These are phyloP conservation scores for Echinosophora koreensis DNA, from an alignment of 306 rosid genomes.

Conservation along the genomic window DNA sequence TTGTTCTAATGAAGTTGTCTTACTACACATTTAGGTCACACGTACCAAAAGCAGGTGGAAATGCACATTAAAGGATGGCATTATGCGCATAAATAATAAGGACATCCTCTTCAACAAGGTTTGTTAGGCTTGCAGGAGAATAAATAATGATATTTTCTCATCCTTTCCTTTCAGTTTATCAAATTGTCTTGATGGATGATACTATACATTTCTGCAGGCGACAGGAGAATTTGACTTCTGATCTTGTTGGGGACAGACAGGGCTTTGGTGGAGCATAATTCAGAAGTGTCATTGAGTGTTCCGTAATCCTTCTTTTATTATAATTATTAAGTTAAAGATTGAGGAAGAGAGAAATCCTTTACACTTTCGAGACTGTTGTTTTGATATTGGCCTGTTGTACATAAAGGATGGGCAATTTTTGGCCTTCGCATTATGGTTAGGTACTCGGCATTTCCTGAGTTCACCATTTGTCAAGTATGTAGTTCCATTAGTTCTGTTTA, in stretches of 20 bases:
- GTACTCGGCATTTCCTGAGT: conserved; percentile 59
- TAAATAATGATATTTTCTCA: conserved; percentile 16
- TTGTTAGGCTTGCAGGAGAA: conserved; percentile 34
- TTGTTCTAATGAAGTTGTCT: conserved; percentile 8
- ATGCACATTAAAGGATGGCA: conserved; percentile 95
- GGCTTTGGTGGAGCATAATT: conserved; percentile 51
- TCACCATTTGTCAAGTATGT: conserved; percentile 58
- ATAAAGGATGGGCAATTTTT: conserved; percentile 73
- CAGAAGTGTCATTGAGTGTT: conserved; percentile 54
- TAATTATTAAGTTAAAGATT: conserved; percentile 62
- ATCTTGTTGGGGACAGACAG: conserved; percentile 56
- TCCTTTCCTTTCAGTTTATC: conserved; percentile 37
- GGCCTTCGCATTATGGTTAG: conserved; percentile 61
- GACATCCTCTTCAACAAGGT: conserved; percentile 99
- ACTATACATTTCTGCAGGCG: conserved; percentile 68
- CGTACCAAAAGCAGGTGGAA: conserved; percentile 99
- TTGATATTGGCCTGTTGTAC: conserved; percentile 80
- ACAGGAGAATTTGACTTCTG: conserved; percentile 97
- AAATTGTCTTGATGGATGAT: conserved; percentile 29
- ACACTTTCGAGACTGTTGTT: conserved; percentile 59
- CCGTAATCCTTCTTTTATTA: conserved; percentile 60
- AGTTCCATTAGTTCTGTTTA: conserved; percentile 59
- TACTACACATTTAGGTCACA: conserved; percentile 73
- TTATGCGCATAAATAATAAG: conserved; percentile 94
- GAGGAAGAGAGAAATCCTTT: conserved; percentile 64